Percentiles rank a stretch among this genome's conserved stretches.
phyloP scores from a whole-genome alignment of 148 eudicot genomes.

The Gaultheria prostrata region DNA sequence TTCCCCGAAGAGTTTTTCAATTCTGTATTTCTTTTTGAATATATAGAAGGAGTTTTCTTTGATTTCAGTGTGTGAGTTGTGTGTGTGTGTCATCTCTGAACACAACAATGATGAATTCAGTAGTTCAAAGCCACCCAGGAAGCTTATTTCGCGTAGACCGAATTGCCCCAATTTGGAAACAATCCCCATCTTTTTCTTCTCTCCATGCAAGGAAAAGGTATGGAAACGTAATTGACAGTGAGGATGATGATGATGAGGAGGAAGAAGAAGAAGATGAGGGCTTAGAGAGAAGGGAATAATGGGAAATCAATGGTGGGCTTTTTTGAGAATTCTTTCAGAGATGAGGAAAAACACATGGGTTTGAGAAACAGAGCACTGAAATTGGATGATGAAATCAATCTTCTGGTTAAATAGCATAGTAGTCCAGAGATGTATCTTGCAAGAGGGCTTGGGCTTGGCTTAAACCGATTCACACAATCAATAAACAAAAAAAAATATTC shows the following conservation, averaged over 20 bases:
- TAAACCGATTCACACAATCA: too few relatives aligned
- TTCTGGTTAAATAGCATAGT: constrained; percentile 14
- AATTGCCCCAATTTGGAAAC: constrained; percentile 42
- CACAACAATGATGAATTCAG: constrained; percentile 47
- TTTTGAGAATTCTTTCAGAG: neutral
- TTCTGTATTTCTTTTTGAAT: too few relatives aligned
- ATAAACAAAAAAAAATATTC: too few relatives aligned
- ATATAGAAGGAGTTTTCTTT: too few relatives aligned
- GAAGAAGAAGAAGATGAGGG: neutral
- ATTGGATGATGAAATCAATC: neutral
- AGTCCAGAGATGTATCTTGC: constrained; percentile 73
- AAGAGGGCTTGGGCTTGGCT: constrained; percentile 72
- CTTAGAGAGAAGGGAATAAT: neutral
- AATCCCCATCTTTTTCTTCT: constrained; percentile 55
- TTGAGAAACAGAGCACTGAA: neutral
- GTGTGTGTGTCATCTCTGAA: too few relatives aligned
- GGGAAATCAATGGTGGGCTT: neutral
- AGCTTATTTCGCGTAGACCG: constrained; percentile 29
- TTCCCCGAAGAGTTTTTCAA: too few relatives aligned
- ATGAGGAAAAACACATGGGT: neutral
- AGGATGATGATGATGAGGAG: constrained; percentile 13
- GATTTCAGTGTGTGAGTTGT: too few relatives aligned
- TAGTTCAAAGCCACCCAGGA: constrained; percentile 33
- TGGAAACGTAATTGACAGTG: constrained; percentile 40
- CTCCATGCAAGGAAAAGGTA: constrained; percentile 18